Evolutionary conservation across 805 yeast genomes (phyloP), one percentile per base, ranked within the genome.

Genomic region (Saccharomycopsis sp.): DNA sequence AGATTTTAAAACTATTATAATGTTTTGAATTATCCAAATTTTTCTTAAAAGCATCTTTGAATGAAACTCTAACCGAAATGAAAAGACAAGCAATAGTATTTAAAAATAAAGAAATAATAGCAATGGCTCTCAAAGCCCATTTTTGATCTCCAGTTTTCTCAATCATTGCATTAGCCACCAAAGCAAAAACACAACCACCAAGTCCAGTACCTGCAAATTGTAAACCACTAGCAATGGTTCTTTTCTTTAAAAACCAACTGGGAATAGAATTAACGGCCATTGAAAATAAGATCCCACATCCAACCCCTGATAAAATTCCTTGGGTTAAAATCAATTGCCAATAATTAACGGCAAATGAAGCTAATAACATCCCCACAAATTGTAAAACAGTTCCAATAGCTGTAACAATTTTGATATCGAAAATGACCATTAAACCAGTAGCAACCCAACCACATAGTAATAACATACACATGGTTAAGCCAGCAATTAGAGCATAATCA

Each of bases 401-500:
- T 36, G 62, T 50, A 8, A 52, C 41, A 2, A 36, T 19, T 20
- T 39, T 49, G 38, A 48, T 15, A 15, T 27, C 21, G 2, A 30
- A 29, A 10, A 39, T 25, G 4, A 20, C 20, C 5, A 26, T 6
- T 13, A 40, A 30, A 12, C 37, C 46, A 10, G 30, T 21, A 10
- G 33, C 36, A 12, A 46, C 30, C 36, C 42, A 40, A n/a, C 42
- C 31, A 28, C 41, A 39, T 17, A 40, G 31, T 26, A 43, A 21
- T 26, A 42, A 32, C 9, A 55, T 36, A 20, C 50, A 57, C 37
- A 79, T 74, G 0, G 80, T 70, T 9, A 80, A 51, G 2, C 89
- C 88, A 1, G 87, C 84, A 42, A 81, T 68, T 31, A 72, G 59
- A 12, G 85, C 83, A 54, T 69, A 81, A 44, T 77, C 82, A 41